Percentiles rank a stretch among this genome's conserved stretches.
Evolutionary conservation across 768 basidiomycete species (phyloP).

Genomic region (Rhodosporidiobolus sp.): DNA sequence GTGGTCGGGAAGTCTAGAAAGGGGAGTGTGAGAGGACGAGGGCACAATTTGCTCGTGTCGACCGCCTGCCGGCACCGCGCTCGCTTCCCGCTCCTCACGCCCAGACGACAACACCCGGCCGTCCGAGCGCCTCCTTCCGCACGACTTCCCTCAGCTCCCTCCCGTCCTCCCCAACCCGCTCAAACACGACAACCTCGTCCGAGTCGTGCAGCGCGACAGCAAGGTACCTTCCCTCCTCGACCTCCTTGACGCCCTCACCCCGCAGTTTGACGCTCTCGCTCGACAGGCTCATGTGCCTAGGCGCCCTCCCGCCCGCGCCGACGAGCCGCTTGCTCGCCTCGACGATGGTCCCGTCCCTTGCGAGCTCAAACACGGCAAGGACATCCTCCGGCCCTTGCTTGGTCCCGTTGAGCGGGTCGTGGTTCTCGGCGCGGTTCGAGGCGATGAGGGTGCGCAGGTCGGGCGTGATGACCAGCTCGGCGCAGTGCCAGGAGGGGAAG

Average conservation of each 20-base stretch:
- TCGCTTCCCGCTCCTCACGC: too few relatives aligned
- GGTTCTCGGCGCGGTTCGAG: slow-evolving; percentile 38
- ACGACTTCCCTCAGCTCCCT: slow-evolving; percentile 24
- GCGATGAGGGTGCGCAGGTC: slow-evolving; percentile 10
- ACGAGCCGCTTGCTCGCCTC: background rate
- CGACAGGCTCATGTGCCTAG: slow-evolving; percentile 23
- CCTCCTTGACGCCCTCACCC: background rate
- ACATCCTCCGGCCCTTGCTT: slow-evolving; percentile 14
- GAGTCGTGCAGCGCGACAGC: slow-evolving; percentile 31
- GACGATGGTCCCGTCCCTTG: background rate
- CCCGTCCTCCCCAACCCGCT: slow-evolving; percentile 2
- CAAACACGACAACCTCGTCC: slow-evolving; percentile 34
- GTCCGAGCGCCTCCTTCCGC: slow-evolving; percentile 12
- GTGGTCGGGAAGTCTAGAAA: too few relatives aligned
- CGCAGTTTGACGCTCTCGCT: background rate
- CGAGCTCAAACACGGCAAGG: slow-evolving; percentile 21
- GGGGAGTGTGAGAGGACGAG: too few relatives aligned
- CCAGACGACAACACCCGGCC: slow-evolving; percentile 26
- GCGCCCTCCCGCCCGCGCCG: slow-evolving; percentile 17
- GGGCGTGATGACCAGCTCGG: slow-evolving; percentile 32
- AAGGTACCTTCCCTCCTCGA: slow-evolving; percentile 14
- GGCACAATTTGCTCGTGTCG: too few relatives aligned
- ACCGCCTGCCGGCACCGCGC: too few relatives aligned
- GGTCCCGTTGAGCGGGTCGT: slow-evolving; percentile 26
- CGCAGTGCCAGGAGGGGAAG: slow-evolving; percentile 30